A percentile compares a stretch with the other conserved stretches of the same genome.
These are phyloP conservation scores for Tolypocladium tundrense DNA, from an alignment of 2,329 filamentous ascomycete species.

Conservation along the genomic window DNA sequence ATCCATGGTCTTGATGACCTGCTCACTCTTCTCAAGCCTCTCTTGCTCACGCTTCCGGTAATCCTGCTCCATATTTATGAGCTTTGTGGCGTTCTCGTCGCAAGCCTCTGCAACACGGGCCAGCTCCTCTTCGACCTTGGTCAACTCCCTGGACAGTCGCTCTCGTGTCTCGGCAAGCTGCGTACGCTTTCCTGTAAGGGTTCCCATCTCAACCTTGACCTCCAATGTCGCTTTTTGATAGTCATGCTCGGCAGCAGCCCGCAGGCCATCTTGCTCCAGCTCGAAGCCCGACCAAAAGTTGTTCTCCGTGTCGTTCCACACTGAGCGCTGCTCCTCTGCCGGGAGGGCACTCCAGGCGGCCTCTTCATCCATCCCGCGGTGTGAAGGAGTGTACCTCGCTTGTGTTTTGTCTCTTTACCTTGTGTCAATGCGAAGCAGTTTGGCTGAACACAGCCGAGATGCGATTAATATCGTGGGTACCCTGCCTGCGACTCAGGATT, in stretches of 20 bases:
- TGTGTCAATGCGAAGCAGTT: not conserved
- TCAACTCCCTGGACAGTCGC: constrained; percentile 19
- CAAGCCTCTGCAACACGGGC: constrained; percentile 17
- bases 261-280: constrained; percentile 11
- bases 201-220: constrained; percentile 17
- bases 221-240: constrained; percentile 15
- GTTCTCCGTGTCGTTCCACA: constrained; percentile 25
- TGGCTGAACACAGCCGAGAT: not conserved
- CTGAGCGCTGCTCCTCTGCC: constrained; percentile 17
- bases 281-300: constrained; percentile 23
- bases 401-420: not conserved
- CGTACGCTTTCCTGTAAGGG: constrained; percentile 15
- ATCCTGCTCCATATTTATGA: constrained; percentile 20
- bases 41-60: constrained; percentile 18
- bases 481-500: not conserved
- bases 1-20: constrained; percentile 19
- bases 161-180: constrained; percentile 17
- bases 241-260: constrained; percentile 13
- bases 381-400: not conserved
- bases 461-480: not conserved
- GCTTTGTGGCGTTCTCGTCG: constrained; percentile 22
- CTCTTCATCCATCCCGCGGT: constrained; percentile 5
- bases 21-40: constrained; percentile 15
- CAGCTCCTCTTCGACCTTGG: constrained; percentile 27
- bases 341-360: constrained; percentile 19